phyloP scores from a whole-genome alignment of 345 rosid species.

The Mercurialis annua region DNA sequence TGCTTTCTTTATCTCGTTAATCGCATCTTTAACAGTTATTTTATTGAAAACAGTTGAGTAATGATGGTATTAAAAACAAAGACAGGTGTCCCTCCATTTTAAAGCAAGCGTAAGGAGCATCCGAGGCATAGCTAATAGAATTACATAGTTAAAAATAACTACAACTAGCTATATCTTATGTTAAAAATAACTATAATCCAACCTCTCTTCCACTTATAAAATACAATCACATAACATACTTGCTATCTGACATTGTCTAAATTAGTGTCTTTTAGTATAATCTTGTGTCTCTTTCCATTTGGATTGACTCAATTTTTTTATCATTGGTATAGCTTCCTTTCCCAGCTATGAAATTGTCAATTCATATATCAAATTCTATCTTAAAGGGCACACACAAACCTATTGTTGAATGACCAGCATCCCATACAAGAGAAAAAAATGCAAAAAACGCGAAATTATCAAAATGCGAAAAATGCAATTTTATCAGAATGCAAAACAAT shows the following conservation, averaged over 20 bases:
- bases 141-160: background rate
- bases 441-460: background rate
- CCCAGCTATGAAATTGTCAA: background rate
- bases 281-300: background rate
- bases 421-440: too few species aligned
- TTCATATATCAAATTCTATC: background rate
- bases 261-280: background rate
- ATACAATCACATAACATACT: background rate
- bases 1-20: background rate
- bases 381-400: background rate
- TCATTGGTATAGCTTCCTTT: background rate
- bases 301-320: background rate
- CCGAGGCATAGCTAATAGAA: constrained; percentile 26
- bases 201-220: background rate
- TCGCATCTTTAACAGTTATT: background rate
- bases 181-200: too few species aligned
- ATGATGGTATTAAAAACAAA: constrained; percentile 8
- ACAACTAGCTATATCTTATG: too few species aligned
- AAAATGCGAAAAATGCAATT: background rate
- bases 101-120: constrained; percentile 25
- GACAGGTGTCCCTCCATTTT: constrained; percentile 18
- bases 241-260: background rate
- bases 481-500: too few species aligned
- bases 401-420: background rate
- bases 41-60: constrained; percentile 4